Percentiles rank a stretch among this genome's conserved stretches.
phyloP scores from a whole-genome alignment of 2,329 filamentous ascomycete species.

The Hymenoscyphus salicellus region DNA sequence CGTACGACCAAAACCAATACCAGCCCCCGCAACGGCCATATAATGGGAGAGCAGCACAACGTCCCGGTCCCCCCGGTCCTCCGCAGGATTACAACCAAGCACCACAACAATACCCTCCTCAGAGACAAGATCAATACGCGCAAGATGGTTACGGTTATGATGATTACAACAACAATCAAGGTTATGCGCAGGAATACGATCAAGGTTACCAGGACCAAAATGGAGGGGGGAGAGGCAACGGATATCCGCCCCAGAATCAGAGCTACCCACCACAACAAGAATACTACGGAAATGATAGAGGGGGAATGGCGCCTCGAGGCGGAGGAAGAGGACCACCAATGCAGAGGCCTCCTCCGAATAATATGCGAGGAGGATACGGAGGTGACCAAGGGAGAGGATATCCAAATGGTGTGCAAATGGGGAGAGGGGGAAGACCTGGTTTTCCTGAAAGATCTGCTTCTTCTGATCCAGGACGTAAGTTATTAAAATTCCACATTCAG shows the following conservation, averaged over 20 bases:
- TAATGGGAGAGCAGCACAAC: slow-evolving; percentile 30
- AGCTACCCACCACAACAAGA: slow-evolving; percentile 32
- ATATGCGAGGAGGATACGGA: slow-evolving; percentile 28
- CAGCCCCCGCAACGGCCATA: slow-evolving; percentile 33
- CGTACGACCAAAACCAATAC: slow-evolving; percentile 35
- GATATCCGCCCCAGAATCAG: slow-evolving; percentile 31
- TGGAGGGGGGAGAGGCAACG: slow-evolving; percentile 30
- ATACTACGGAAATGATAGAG: slow-evolving; percentile 30
- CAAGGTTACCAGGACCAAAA: slow-evolving; percentile 30
- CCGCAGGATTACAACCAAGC: slow-evolving; percentile 31
- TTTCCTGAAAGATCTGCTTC: slow-evolving; percentile 24
- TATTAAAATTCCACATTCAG: slow-evolving; percentile 20
- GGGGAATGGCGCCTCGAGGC: slow-evolving; percentile 24
- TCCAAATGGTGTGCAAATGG: slow-evolving; percentile 27
- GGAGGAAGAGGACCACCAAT: slow-evolving; percentile 29
- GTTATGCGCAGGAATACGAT: slow-evolving; percentile 30
- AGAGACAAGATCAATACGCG: slow-evolving; percentile 50
- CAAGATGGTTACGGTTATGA: slow-evolving; percentile 35
- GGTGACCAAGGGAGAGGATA: slow-evolving; percentile 28
- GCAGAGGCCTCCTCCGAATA: slow-evolving; percentile 30
- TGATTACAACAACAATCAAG: slow-evolving; percentile 27
- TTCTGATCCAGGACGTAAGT: slow-evolving; percentile 35
- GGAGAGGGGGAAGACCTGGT: slow-evolving; percentile 29
- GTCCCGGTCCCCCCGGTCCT: slow-evolving; percentile 28
- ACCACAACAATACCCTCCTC: slow-evolving; percentile 56